Conservation (phyloP, 352 stramenopile genomes). For the Globisporangium recalcitrans region DNA sequence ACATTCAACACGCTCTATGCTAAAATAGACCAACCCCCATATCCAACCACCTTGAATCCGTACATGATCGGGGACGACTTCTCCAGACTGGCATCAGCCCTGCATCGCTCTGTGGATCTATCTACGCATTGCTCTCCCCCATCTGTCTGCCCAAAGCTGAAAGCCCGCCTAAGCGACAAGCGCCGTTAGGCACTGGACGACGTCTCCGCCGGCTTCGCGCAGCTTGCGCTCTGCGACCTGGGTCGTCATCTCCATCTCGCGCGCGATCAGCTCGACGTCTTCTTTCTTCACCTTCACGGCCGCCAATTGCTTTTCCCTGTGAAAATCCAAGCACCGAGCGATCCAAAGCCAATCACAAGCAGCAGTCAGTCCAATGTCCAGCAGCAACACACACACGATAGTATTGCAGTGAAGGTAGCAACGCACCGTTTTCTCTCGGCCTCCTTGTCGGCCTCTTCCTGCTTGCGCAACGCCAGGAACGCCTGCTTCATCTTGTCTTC, state of each 20-base stretch:
- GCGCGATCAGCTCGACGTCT: conserved; percentile 69
- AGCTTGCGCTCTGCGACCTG: conserved; percentile 81
- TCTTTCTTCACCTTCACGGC: conserved; percentile 81
- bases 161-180: conserved; percentile 46
- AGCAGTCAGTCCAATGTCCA: not conserved
- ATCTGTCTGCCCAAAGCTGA: not conserved
- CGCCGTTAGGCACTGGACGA: conserved; percentile 60
- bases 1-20: conserved; percentile 8
- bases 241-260: conserved; percentile 71
- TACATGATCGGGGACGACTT: not conserved
- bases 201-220: conserved; percentile 67
- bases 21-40: conserved; percentile 9
- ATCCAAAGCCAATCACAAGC: not conserved
- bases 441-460: conserved; percentile 83
- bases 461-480: conserved; percentile 66
- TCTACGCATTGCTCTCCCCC: not conserved
- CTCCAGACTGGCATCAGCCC: not conserved
- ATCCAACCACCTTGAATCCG: not conserved
- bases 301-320: conserved; percentile 69
- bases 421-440: conserved; percentile 56
- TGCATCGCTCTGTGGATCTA: not conserved
- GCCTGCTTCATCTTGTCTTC: conserved; percentile 86
- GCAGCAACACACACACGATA: not conserved
- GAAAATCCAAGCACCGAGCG: not conserved
- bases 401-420: not conserved